These are phyloP conservation scores for Craterostigma plantagineum DNA, from an alignment of 257 asterid species.

Conservation along the genomic window DNA sequence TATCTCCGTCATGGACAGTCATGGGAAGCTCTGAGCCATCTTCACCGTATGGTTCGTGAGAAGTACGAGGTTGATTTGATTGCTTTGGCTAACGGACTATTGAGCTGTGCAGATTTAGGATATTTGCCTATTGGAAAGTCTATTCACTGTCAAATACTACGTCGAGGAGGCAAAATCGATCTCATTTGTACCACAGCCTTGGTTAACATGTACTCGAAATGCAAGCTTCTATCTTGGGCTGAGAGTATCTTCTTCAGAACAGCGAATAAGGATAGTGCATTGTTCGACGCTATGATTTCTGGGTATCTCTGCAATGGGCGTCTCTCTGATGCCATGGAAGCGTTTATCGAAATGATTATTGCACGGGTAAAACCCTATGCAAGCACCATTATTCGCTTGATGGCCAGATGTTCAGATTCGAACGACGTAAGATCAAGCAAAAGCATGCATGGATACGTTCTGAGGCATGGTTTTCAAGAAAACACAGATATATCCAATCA, in stretches of 20 bases:
- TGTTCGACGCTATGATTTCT: slow-evolving; percentile 33
- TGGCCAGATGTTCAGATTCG: slow-evolving; percentile 21
- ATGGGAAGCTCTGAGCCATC: slow-evolving; percentile 17
- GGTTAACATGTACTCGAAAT: slow-evolving; percentile 38
- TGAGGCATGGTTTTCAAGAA: slow-evolving; percentile 23
- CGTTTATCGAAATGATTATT: slow-evolving; percentile 20
- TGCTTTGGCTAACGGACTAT: slow-evolving; percentile 29
- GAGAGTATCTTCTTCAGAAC: slow-evolving; percentile 14
- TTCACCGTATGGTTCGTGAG: slow-evolving; percentile 18
- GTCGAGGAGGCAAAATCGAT: slow-evolving; percentile 24
- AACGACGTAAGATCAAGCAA: slow-evolving; percentile 13
- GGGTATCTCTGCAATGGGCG: slow-evolving; percentile 26
- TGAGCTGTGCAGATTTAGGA: slow-evolving; percentile 27
- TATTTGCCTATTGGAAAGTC: slow-evolving; percentile 26
- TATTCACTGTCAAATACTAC: slow-evolving; percentile 25
- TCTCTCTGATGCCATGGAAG: slow-evolving; percentile 15
- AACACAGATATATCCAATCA: slow-evolving; percentile 26
- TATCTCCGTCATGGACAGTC: slow-evolving; percentile 23
- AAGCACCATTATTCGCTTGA: slow-evolving; percentile 24
- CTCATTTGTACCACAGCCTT: slow-evolving; percentile 32
- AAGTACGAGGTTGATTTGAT: slow-evolving; percentile 24
- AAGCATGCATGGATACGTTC: slow-evolving; percentile 25
- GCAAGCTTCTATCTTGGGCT: slow-evolving; percentile 23
- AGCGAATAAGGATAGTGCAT: slow-evolving; percentile 20
- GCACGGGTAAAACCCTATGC: slow-evolving; percentile 16